A percentile compares a stretch with the other conserved stretches of the same genome.
phyloP scores from a whole-genome alignment of 768 basidiomycete species.

The Auricularia sp. region DNA sequence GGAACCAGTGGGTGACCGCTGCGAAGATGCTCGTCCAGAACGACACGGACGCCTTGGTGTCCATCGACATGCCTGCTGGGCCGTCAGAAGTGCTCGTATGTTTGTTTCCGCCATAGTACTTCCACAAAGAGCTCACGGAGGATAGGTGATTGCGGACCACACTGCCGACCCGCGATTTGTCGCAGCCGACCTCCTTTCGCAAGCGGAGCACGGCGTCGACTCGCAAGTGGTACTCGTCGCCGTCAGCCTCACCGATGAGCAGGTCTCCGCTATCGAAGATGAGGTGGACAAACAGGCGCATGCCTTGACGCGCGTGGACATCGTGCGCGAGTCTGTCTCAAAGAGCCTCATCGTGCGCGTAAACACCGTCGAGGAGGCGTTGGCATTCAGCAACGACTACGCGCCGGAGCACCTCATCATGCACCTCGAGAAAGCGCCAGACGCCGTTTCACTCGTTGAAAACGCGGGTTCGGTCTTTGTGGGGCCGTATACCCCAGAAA shows the following conservation, averaged over 20 bases:
- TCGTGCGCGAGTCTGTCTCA: slow-evolving; percentile 77
- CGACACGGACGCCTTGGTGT: slow-evolving; percentile 90
- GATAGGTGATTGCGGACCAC: slow-evolving; percentile 85
- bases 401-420: slow-evolving; percentile 96
- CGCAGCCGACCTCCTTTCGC: slow-evolving; percentile 92
- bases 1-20: slow-evolving; percentile 99
- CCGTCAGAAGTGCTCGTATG: slow-evolving; percentile 93
- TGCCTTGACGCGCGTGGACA: slow-evolving; percentile 79
- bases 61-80: slow-evolving; percentile 98
- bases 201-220: slow-evolving; percentile 96
- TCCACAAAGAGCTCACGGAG: background rate
- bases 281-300: slow-evolving; percentile 83
- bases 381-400: slow-evolving; percentile 91
- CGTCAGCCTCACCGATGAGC: slow-evolving; percentile 51
- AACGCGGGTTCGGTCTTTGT: slow-evolving; percentile 98
- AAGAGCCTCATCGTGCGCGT: slow-evolving; percentile 85
- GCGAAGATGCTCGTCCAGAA: slow-evolving; percentile 99
- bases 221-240: slow-evolving; percentile 94
- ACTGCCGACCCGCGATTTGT: slow-evolving; percentile 82
- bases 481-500: slow-evolving; percentile 90
- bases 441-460: slow-evolving; percentile 53
- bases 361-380: slow-evolving; percentile 57
- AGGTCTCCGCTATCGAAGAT: slow-evolving; percentile 64
- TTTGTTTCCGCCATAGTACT: slow-evolving; percentile 10
- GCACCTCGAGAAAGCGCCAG: slow-evolving; percentile 66